Evolutionary conservation across 331 rosid genomes (phyloP).

Genomic region (Pyrus hybrid): DNA sequence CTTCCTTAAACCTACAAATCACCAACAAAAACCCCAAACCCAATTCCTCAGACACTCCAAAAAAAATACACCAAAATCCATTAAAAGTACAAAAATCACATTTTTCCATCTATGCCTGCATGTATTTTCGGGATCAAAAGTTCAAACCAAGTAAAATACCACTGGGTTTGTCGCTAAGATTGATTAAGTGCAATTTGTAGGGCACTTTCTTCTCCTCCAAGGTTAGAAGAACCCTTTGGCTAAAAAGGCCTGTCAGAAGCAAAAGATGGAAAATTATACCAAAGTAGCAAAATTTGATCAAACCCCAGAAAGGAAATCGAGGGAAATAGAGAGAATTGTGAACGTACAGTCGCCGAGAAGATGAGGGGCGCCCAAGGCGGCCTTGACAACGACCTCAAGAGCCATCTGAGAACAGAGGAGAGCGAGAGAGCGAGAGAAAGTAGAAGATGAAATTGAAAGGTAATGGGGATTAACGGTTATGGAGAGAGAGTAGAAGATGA

Average conservation of each 20-base stretch:
- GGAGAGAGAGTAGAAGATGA: no score
- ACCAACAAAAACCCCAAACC: constrained; percentile 6
- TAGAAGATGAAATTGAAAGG: background rate
- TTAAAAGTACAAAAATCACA: background rate
- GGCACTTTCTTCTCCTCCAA: constrained; percentile 84
- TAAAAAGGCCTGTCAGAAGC: constrained; percentile 57
- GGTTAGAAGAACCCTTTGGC: constrained; percentile 69
- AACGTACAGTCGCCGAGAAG: constrained; percentile 68
- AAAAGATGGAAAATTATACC: background rate
- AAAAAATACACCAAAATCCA: background rate
- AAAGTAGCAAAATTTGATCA: background rate
- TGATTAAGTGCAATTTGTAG: constrained; percentile 38
- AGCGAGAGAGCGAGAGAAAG: background rate
- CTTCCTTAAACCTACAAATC: no score
- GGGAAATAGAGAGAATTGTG: background rate
- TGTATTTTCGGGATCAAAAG: background rate
- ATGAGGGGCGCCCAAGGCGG: constrained; percentile 54
- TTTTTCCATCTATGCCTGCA: background rate
- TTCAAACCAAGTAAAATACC: constrained; percentile 29
- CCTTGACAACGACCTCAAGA: constrained; percentile 62
- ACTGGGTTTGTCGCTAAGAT: constrained; percentile 59
- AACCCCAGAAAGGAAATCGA: background rate
- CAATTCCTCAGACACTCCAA: background rate
- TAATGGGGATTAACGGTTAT: no score
- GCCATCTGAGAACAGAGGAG: constrained; percentile 32